These are phyloP conservation scores for Acidiella bohemica DNA, from an alignment of 495 filamentous ascomycete genomes.

Conservation along the genomic window DNA sequence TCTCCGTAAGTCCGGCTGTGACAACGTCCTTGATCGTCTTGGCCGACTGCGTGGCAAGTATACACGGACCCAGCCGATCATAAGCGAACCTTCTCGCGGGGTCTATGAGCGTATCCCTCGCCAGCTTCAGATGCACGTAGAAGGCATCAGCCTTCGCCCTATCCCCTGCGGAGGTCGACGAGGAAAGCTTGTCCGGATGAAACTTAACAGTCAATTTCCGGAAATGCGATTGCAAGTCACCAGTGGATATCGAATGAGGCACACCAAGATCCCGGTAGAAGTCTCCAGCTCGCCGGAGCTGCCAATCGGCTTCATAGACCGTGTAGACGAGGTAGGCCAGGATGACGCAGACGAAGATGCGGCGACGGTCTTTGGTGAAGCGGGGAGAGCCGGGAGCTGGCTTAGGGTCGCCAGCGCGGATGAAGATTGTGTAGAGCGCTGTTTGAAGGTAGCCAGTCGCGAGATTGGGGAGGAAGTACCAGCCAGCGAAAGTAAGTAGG, in stretches of 20 bases:
- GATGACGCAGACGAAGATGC: slow-evolving; percentile 72
- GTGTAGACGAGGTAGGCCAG: slow-evolving; percentile 78
- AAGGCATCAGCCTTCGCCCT: slow-evolving; percentile 38
- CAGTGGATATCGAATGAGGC: slow-evolving; percentile 52
- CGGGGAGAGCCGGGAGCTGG: slow-evolving; percentile 59
- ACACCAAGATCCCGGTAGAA: slow-evolving; percentile 68
- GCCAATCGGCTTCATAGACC: slow-evolving; percentile 81
- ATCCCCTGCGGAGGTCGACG: slow-evolving; percentile 27
- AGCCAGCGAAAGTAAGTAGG: slow-evolving; percentile 18
- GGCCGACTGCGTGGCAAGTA: slow-evolving; percentile 49
- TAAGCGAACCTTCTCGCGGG: slow-evolving; percentile 79
- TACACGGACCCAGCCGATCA: slow-evolving; percentile 73
- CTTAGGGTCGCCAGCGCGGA: slow-evolving; percentile 76
- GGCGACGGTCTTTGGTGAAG: slow-evolving; percentile 57
- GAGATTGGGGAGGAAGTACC: slow-evolving; percentile 20
- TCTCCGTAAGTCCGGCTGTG: slow-evolving; percentile 44
- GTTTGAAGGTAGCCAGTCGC: slow-evolving; percentile 55
- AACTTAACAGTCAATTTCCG: slow-evolving; percentile 68
- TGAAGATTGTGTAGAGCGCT: slow-evolving; percentile 76
- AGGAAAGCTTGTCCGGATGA: slow-evolving; percentile 73
- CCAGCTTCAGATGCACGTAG: slow-evolving; percentile 70
- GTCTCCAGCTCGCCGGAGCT: slow-evolving; percentile 52
- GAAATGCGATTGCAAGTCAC: slow-evolving; percentile 70
- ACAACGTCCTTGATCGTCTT: slow-evolving; percentile 62
- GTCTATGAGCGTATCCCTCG: slow-evolving; percentile 70